Percentiles rank a stretch among this genome's conserved stretches.
Conservation (phyloP, 306 rosid genomes). For the Prunus fruticosa region DNA sequence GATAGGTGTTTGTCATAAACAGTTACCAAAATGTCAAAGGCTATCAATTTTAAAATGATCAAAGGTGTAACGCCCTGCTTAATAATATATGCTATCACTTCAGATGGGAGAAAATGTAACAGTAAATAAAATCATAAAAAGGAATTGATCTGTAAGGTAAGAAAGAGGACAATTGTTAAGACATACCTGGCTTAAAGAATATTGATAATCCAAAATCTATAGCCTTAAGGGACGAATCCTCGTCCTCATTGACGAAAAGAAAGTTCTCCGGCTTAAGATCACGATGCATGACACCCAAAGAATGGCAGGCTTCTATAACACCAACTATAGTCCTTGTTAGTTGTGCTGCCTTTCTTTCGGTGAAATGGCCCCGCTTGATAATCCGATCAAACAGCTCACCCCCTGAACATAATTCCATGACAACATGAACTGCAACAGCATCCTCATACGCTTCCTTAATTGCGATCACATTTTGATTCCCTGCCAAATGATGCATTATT, state of each 20-base stretch:
- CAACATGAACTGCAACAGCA: conserved; percentile 76
- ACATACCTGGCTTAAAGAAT: conserved; percentile 89
- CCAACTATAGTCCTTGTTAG: conserved; percentile 70
- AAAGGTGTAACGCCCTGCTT: too few relatives aligned
- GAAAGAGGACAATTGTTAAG: neutral
- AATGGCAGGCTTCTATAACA: conserved; percentile 82
- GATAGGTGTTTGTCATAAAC: neutral
- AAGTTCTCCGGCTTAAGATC: conserved; percentile 97
- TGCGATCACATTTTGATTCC: conserved; percentile 47
- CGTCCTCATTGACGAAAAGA: conserved; percentile 66
- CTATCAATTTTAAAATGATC: neutral
- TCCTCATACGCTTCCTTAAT: conserved; percentile 86
- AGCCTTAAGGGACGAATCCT: conserved; percentile 80
- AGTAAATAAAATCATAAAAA: neutral
- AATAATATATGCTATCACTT: too few relatives aligned
- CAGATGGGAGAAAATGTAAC: neutral
- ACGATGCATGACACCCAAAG: conserved; percentile 94
- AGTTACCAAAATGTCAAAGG: neutral
- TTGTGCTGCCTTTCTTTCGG: conserved; percentile 76
- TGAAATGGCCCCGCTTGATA: conserved; percentile 61
- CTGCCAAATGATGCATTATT: conserved; percentile 87
- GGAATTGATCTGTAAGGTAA: neutral
- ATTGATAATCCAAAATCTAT: conserved; percentile 89
- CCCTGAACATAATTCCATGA: conserved; percentile 86
- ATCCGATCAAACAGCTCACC: conserved; percentile 93